Evolutionary conservation across 1,284 basidiomycete species (phyloP).

Genomic region (Grifola frondosa): DNA sequence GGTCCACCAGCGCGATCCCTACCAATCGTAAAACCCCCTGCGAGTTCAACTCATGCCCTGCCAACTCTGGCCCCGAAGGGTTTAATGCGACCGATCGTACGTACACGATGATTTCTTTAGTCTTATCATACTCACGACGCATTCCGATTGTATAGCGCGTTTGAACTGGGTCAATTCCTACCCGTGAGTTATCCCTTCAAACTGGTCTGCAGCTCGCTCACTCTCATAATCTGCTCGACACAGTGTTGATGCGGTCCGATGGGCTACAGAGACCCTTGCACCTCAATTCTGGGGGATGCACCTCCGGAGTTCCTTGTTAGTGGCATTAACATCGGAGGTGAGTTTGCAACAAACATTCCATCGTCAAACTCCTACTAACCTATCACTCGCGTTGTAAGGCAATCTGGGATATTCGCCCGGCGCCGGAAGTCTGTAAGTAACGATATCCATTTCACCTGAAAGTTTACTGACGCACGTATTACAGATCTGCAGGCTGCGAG

Average conservation of each 20-base stretch:
- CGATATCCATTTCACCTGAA: not conserved
- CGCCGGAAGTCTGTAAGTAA: conserved; percentile 50
- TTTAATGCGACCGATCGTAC: conserved; percentile 42
- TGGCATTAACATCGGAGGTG: conserved; percentile 52
- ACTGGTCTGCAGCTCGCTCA: not conserved
- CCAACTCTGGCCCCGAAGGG: conserved; percentile 44
- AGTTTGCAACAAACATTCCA: conserved; percentile 18
- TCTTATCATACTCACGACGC: no score
- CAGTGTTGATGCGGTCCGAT: conserved; percentile 42
- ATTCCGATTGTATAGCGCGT: conserved; percentile 19
- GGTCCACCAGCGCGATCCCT: conserved; percentile 32
- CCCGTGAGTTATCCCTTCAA: conserved; percentile 23
- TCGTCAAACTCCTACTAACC: not conserved
- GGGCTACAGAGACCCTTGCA: conserved; percentile 47
- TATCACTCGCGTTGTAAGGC: conserved; percentile 34
- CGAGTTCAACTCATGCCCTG: conserved; percentile 42
- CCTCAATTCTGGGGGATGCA: conserved; percentile 41
- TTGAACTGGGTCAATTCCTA: conserved; percentile 38
- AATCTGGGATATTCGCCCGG: conserved; percentile 38
- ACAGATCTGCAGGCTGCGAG: conserved; percentile 48
- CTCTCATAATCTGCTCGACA: not conserved
- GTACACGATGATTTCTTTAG: conserved; percentile 13
- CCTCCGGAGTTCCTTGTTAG: conserved; percentile 50
- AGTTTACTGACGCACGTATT: not conserved
- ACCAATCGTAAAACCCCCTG: conserved; percentile 33